These are phyloP conservation scores for Jaminaea rosea DNA, from an alignment of 1,284 basidiomycete genomes.

Conservation along the genomic window DNA sequence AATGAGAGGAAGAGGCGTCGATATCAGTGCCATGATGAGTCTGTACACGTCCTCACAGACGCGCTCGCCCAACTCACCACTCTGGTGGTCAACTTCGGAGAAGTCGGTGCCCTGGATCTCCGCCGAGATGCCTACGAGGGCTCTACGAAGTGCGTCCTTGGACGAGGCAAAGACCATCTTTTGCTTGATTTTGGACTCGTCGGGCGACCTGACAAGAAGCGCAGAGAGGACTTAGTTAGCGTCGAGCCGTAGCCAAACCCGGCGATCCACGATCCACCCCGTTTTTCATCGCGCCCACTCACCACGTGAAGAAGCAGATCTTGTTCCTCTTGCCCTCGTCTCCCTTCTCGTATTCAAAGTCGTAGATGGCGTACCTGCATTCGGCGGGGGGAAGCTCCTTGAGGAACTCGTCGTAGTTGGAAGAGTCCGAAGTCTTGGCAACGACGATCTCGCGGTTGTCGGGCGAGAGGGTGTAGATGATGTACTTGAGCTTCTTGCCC, in stretches of 20 bases:
- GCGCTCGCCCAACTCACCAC: conserved; percentile 55
- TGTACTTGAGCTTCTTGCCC: conserved; percentile 73
- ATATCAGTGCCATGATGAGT: not conserved
- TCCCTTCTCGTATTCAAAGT: conserved; percentile 75
- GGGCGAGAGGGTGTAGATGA: conserved; percentile 67
- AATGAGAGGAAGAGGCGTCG: not conserved
- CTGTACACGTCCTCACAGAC: not conserved
- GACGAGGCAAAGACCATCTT: conserved; percentile 96
- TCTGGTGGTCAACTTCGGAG: conserved; percentile 67
- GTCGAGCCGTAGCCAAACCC: not conserved
- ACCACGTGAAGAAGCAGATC: conserved; percentile 76
- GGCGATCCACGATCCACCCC: not conserved
- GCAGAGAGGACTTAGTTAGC: not conserved
- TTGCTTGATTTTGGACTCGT: conserved; percentile 72
- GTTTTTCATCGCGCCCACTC: conserved; percentile 23
- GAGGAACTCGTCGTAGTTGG: conserved; percentile 70
- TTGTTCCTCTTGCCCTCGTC: conserved; percentile 79
- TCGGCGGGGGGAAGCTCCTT: conserved; percentile 64
- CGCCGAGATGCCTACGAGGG: conserved; percentile 60
- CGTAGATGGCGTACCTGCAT: conserved; percentile 85
- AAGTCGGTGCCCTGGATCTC: conserved; percentile 84
- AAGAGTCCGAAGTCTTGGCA: conserved; percentile 32
- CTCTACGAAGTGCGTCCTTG: conserved; percentile 69
- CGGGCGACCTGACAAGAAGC: conserved; percentile 64
- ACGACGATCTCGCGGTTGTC: conserved; percentile 57